Conservation (phyloP, 1,139 yeast species). For the Saccharomyces uvarum region DNA sequence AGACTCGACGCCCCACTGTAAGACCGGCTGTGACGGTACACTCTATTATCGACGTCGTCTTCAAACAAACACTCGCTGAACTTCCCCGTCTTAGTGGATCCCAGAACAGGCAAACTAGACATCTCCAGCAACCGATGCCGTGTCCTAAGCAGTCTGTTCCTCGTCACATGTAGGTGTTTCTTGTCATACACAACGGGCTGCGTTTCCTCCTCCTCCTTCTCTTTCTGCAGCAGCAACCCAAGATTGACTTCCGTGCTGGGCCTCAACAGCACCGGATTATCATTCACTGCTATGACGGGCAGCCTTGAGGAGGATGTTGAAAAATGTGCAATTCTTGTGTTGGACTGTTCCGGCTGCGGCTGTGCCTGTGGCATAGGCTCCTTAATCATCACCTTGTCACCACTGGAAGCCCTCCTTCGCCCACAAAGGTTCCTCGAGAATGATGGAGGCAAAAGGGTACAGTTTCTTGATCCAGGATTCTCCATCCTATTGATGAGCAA, state of each 20-base stretch:
- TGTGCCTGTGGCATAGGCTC: not conserved
- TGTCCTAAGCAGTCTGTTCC: conserved; percentile 4
- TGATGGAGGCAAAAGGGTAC: not conserved
- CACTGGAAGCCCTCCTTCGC: not conserved
- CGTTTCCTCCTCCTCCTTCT: conserved; percentile 2
- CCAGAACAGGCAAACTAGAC: not conserved
- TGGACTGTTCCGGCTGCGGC: not conserved
- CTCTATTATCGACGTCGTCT: conserved; percentile 6
- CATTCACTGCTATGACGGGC: conserved; percentile 3
- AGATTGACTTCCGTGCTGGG: conserved; percentile 2
- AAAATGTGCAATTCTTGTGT: not conserved
- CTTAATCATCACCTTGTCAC: not conserved
- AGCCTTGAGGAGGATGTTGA: not conserved
- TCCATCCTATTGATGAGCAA: conserved; percentile 12
- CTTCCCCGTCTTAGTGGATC: conserved; percentile 8
- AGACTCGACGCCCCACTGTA: not conserved
- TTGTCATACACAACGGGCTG: conserved; percentile 3
- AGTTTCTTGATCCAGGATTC: conserved; percentile 7
- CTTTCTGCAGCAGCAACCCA: conserved; percentile 1
- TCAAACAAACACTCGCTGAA: conserved; percentile 19
- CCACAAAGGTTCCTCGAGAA: not conserved
- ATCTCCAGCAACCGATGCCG: conserved; percentile 2
- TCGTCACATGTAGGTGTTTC: conserved; percentile 4
- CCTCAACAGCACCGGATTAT: conserved; percentile 2
- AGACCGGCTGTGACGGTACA: not conserved